Evolutionary conservation across 257 asterid species (phyloP).

Genomic region (Solanum paucissectum): DNA sequence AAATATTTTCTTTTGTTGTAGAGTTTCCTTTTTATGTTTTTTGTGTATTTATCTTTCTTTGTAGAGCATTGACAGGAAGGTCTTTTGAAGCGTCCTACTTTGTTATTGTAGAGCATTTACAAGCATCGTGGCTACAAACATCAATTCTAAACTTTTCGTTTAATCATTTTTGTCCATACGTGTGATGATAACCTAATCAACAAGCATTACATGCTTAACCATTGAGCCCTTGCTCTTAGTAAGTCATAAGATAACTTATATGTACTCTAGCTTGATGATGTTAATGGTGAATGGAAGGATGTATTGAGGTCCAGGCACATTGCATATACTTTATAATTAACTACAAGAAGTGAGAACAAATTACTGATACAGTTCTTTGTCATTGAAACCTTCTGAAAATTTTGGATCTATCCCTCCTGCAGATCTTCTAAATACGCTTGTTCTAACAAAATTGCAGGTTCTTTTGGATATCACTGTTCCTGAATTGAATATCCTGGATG

Average conservation of each 20-base stretch:
- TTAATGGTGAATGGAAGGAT: neutral
- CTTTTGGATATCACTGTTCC: constrained; percentile 54
- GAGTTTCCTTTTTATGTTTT: neutral
- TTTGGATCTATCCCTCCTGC: neutral
- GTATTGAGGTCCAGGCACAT: neutral
- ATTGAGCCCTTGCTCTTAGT: neutral
- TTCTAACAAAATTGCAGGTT: constrained; percentile 33
- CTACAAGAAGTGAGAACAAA: neutral
- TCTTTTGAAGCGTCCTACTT: neutral
- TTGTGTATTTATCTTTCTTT: neutral
- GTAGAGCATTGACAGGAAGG: neutral
- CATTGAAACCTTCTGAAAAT: neutral
- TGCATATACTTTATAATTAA: neutral
- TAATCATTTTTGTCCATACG: neutral
- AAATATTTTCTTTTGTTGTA: neutral
- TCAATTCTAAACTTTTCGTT: neutral
- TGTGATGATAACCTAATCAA: neutral
- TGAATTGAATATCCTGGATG: constrained; percentile 65
- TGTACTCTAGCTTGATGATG: neutral
- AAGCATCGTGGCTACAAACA: neutral
- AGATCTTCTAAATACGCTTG: neutral
- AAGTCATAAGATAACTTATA: neutral
- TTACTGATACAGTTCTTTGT: neutral
- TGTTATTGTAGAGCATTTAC: neutral
- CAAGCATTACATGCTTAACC: neutral